Percentiles rank a stretch among this genome's conserved stretches.
Evolutionary conservation across 495 filamentous ascomycete genomes (phyloP).

Genomic region (Penicillium cinerascens): DNA sequence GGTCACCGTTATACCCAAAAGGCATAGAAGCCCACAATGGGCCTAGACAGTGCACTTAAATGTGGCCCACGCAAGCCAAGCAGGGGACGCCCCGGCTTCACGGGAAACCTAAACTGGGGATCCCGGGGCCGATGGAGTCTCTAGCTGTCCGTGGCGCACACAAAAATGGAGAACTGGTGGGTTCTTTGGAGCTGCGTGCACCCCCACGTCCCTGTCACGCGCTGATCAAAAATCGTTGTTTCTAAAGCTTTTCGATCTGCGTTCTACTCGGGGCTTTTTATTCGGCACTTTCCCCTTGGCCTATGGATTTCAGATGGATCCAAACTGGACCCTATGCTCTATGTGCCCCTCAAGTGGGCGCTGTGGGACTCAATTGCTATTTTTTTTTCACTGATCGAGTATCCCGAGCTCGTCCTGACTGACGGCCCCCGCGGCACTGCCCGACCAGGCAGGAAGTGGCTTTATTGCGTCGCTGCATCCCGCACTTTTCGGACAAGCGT

Average conservation of each 20-base stretch:
- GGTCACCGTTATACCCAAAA: conserved; percentile 21
- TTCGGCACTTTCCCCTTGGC: background rate
- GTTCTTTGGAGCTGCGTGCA: background rate
- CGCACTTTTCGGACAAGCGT: background rate
- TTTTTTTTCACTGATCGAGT: conserved; percentile 16
- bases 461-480: background rate
- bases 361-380: conserved; percentile 5
- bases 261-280: background rate
- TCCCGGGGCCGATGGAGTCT: conserved; percentile 4
- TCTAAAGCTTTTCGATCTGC: background rate
- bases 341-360: conserved; percentile 13
- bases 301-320: background rate
- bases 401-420: conserved; percentile 15
- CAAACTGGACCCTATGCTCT: background rate
- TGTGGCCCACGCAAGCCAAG: background rate
- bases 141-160: conserved; percentile 2
- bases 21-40: background rate
- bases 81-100: conserved; percentile 6
- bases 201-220: conserved; percentile 8
- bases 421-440: conserved; percentile 5
- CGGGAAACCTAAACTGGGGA: conserved; percentile 30
- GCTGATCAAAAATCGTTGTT: background rate
- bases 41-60: background rate
- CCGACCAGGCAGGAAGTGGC: conserved; percentile 8
- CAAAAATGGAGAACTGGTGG: background rate